A percentile compares a stretch with the other conserved stretches of the same genome.
Conservation (phyloP, 2,329 filamentous ascomycete species). For the Hansfordia pulvinata region DNA sequence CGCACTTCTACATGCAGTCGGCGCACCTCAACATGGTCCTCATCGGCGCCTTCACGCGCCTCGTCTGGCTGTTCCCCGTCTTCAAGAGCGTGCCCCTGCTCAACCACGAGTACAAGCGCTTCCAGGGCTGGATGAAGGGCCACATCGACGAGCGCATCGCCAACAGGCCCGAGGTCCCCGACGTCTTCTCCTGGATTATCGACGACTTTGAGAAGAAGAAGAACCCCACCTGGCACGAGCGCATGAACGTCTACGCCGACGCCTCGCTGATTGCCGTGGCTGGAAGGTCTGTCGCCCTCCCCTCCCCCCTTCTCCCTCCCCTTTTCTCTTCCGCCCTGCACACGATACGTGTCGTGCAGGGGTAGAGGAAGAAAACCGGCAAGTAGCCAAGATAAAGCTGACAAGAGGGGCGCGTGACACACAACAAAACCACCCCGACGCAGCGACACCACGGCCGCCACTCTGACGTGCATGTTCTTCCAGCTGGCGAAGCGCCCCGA, state of each 20-base stretch:
- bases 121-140: conserved; percentile 5
- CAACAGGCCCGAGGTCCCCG: background rate
- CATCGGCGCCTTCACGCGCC: conserved; percentile 7
- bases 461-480: conserved; percentile 1
- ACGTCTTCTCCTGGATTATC: conserved; percentile 1
- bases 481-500: conserved; percentile 1
- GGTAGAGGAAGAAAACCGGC: no score
- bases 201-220: conserved; percentile 1
- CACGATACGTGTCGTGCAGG: no score
- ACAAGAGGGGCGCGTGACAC: background rate
- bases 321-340: no score
- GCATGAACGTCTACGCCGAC: background rate
- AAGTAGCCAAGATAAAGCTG: no score
- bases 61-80: conserved; percentile 8
- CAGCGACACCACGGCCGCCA: conserved; percentile 2
- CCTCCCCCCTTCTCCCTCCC: no score
- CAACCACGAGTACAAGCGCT: conserved; percentile 4
- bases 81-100: conserved; percentile 7
- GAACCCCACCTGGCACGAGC: background rate
- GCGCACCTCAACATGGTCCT: conserved; percentile 8
- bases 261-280: conserved; percentile 1
- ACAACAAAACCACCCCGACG: background rate
- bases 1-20: conserved; percentile 6
- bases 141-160: conserved; percentile 4
- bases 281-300: no score